Base-by-base conservation (phyloP, 192 early-diverging fungal genomes). In the Linnemannia hyalina region DNA sequence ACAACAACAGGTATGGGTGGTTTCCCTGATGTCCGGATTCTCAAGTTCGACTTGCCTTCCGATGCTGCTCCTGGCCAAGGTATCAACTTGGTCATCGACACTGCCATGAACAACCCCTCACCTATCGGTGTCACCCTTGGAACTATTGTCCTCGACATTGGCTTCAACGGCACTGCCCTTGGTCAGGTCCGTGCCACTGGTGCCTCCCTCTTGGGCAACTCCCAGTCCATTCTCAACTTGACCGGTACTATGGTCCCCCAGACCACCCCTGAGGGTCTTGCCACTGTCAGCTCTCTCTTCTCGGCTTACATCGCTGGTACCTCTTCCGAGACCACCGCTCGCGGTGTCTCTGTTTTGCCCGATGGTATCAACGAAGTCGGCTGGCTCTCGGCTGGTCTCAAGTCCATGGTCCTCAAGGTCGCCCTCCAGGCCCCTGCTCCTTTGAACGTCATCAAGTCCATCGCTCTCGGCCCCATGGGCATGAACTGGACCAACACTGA, bases 61-160 rank as follows among this genome's bases (percentile, higher is more conserved):
- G 89, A 92, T 83, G 84, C 84, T 70, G 90, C 89, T 74, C 84
- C 89, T 70, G 82, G 84, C 35, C 91, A 93, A 73, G 93, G 93
- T 80, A 93, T 94, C 76, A 81, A 87, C 47, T 73, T 94, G 74
- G 78, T 80, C 22, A 91, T 94, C 15, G 86, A 85, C 68, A 92
- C 92, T 40, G 82, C 82, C n/a, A 74, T 94, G 70, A 83, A 76
- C 54, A 93, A 91, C 78, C 91, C 91, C 69, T 91, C 90, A 22
- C 90, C 90, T 32, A 89, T 94, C 60, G 88, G 90, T 52, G 88
- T 94, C 23, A 76, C 90, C 60, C 87, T 94, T 20, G 93, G 93
- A 68, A 92, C 92, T 20, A 78, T 92, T 65, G 70, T 76, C 20
- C 89, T 94, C 42, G 88, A 88, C n/a, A 87, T 93, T 80, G 54